A percentile compares a stretch with the other conserved stretches of the same genome.
phyloP scores from a whole-genome alignment of 352 stramenopile genomes.

The Pythium aristosporum region DNA sequence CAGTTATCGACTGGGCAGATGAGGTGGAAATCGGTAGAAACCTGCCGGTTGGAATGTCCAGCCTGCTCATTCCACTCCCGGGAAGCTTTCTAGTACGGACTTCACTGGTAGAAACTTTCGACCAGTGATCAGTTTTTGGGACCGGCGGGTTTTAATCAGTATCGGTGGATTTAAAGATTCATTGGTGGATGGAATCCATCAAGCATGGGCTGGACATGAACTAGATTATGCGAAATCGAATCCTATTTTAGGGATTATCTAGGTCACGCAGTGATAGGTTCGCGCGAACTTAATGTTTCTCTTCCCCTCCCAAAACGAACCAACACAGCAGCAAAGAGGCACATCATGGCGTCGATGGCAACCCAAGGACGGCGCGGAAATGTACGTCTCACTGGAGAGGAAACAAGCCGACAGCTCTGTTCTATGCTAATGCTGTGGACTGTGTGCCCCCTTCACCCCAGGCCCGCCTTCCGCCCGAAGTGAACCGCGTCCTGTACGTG shows the following conservation, averaged over 20 bases:
- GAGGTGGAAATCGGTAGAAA: too few species aligned
- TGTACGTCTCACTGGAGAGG: conserved; percentile 30
- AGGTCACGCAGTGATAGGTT: not conserved
- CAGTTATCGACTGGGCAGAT: too few species aligned
- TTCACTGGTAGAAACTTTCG: too few species aligned
- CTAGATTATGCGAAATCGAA: not conserved
- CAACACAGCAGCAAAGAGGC: not conserved
- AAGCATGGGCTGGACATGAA: too few species aligned
- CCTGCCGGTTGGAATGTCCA: too few species aligned
- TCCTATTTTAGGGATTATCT: not conserved
- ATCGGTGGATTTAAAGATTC: too few species aligned
- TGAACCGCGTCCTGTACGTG: conserved; percentile 97
- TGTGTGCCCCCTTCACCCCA: conserved; percentile 13
- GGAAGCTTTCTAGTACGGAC: too few species aligned
- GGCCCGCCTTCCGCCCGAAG: conserved; percentile 94
- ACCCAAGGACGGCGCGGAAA: conserved; percentile 59
- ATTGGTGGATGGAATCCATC: too few species aligned
- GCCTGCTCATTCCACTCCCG: too few species aligned
- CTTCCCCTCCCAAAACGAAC: conserved; percentile 1
- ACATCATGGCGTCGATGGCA: conserved; percentile 47
- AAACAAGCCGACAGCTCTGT: not conserved
- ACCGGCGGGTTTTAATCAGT: too few species aligned
- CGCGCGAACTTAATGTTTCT: not conserved
- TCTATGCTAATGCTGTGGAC: not conserved
- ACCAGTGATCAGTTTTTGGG: too few species aligned